These are phyloP conservation scores for Auxenochlorella protothecoides DNA, from an alignment of 139 green algal genomes.

Conservation along the genomic window DNA sequence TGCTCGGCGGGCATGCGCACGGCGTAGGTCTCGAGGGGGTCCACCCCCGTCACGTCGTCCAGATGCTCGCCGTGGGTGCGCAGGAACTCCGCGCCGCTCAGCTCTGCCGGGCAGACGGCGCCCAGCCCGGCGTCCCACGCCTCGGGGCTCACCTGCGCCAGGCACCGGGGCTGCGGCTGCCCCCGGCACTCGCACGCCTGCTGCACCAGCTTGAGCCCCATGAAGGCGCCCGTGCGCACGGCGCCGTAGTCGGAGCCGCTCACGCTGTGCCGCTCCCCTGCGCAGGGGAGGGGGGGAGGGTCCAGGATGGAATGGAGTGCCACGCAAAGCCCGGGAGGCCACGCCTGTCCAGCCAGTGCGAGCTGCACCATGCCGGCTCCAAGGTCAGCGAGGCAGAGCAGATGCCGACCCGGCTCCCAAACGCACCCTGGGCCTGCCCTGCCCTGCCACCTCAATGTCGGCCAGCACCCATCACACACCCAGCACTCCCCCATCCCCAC, in stretches of 20 bases:
- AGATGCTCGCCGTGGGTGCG: slow-evolving; percentile 38
- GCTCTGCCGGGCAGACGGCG: neutral
- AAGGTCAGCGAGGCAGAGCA: too few species aligned
- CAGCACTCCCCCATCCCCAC: neutral
- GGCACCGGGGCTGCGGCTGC: slow-evolving; percentile 33
- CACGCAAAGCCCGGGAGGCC: too few species aligned
- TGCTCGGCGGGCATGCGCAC: slow-evolving; percentile 56
- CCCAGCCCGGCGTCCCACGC: too few species aligned
- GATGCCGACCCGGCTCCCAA: too few species aligned
- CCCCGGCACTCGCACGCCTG: neutral
- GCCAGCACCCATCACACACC: too few species aligned
- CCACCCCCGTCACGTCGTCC: slow-evolving; percentile 21
- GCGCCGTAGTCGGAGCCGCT: slow-evolving; percentile 72
- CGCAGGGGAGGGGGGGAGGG: slow-evolving; percentile 7
- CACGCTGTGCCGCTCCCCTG: slow-evolving; percentile 68
- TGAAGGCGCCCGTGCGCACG: slow-evolving; percentile 82
- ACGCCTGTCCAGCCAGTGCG: too few species aligned
- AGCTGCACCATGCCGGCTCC: too few species aligned
- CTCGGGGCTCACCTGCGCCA: slow-evolving; percentile 15
- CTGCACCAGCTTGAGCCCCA: slow-evolving; percentile 39
- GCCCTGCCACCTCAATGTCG: too few species aligned
- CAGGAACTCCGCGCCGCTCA: slow-evolving; percentile 54
- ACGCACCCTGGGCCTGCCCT: too few species aligned
- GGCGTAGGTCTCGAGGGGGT: slow-evolving; percentile 27
- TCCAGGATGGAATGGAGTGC: too few species aligned